Evolutionary conservation across 768 basidiomycete genomes (phyloP).

Genomic region (Peribolospora kevripleyi): DNA sequence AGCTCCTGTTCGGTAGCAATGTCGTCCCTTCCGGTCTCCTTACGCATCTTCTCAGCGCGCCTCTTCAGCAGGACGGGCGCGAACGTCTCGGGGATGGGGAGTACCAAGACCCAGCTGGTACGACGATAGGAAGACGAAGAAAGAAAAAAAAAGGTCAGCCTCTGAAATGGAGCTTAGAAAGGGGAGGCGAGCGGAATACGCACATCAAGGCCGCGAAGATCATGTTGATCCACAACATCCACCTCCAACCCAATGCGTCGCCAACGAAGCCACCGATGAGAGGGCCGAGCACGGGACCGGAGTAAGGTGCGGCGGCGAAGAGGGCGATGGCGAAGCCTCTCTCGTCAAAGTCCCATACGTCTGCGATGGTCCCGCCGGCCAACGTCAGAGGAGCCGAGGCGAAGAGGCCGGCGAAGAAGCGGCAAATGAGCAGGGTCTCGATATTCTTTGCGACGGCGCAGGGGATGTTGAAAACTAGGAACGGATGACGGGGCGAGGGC

Average conservation of each 20-base stretch:
- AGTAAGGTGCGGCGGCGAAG: slow-evolving; percentile 10
- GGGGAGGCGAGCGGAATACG: neutral
- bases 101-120: slow-evolving; percentile 1
- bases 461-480: slow-evolving; percentile 16
- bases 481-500: too few species aligned
- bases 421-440: slow-evolving; percentile 15
- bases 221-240: slow-evolving; percentile 1
- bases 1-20: slow-evolving; percentile 3
- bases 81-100: slow-evolving; percentile 16
- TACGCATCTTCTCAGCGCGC: slow-evolving; percentile 13
- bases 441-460: slow-evolving; percentile 17
- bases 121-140: slow-evolving; percentile 1
- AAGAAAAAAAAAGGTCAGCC: slow-evolving; percentile 1
- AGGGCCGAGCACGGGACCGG: neutral
- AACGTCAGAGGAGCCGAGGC: slow-evolving; percentile 16
- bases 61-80: slow-evolving; percentile 14
- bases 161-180: neutral
- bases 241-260: neutral
- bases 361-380: slow-evolving; percentile 14
- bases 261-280: slow-evolving; percentile 1
- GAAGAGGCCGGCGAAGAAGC: slow-evolving; percentile 5
- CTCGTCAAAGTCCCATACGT: slow-evolving; percentile 16
- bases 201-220: slow-evolving; percentile 6
- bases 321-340: slow-evolving; percentile 17
- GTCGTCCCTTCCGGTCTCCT: slow-evolving; percentile 11